phyloP scores from a whole-genome alignment of 148 eudicot genomes.

The Rhododendron kiyosumense region DNA sequence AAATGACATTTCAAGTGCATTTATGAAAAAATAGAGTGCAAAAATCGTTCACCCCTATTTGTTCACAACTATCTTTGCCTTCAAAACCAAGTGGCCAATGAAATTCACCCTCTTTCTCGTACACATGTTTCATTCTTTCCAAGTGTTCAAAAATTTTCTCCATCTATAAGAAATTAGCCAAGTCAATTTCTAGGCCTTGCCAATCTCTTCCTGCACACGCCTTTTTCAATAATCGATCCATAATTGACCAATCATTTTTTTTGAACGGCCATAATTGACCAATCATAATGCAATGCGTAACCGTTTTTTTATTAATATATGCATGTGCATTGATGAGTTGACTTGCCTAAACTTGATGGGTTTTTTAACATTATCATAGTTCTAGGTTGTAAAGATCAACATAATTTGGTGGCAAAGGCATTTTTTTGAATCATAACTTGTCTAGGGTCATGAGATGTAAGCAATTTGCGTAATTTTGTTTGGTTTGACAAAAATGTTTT shows the following conservation, averaged over 20 bases:
- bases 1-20: no score
- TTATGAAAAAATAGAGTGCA: no score
- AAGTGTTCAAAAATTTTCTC: not conserved
- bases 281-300: no score
- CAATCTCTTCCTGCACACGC: not conserved
- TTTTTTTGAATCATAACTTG: not conserved
- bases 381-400: not conserved
- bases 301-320: no score
- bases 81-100: not conserved
- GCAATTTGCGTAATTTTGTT: not conserved
- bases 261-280: no score
- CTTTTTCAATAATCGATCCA: not conserved
- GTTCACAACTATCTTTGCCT: no score
- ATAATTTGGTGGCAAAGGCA: not conserved
- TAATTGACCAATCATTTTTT: not conserved
- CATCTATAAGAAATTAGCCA: not conserved
- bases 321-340: no score
- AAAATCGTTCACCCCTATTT: no score
- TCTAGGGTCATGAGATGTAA: not conserved
- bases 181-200: not conserved
- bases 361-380: not conserved
- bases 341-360: not conserved
- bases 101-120: not conserved
- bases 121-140: not conserved
- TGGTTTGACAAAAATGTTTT: no score